These are phyloP conservation scores for Eustoma russellianum DNA, from an alignment of 257 asterid genomes.

Conservation along the genomic window DNA sequence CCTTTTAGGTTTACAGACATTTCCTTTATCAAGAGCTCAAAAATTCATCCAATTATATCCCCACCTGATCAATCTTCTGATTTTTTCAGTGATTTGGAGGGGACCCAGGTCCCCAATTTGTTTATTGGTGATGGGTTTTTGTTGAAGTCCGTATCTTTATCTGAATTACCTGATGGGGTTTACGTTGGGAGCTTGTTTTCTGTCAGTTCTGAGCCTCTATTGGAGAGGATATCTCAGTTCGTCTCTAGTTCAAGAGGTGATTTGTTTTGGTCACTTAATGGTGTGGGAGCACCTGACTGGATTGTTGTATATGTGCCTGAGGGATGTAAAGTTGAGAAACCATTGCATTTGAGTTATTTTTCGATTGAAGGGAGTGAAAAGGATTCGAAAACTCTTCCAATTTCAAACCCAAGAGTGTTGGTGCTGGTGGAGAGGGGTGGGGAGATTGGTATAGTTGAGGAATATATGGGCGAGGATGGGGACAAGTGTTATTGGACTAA, in stretches of 20 bases:
- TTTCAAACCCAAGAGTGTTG: slow-evolving; percentile 84
- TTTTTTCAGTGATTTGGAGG: slow-evolving; percentile 22
- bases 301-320: slow-evolving; percentile 69
- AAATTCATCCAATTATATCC: slow-evolving; percentile 43
- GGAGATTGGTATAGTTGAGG: slow-evolving; percentile 72
- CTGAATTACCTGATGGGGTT: slow-evolving; percentile 56
- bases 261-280: slow-evolving; percentile 82
- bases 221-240: slow-evolving; percentile 51
- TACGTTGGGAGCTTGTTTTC: slow-evolving; percentile 56
- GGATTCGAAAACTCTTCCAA: slow-evolving; percentile 49
- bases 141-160: slow-evolving; percentile 35
- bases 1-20: slow-evolving; percentile 78
- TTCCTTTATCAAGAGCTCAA: slow-evolving; percentile 63
- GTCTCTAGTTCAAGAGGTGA: slow-evolving; percentile 65
- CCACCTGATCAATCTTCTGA: slow-evolving; percentile 15
- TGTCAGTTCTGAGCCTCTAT: slow-evolving; percentile 34
- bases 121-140: slow-evolving; percentile 66
- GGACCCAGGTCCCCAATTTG: slow-evolving; percentile 39
- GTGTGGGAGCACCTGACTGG: slow-evolving; percentile 83
- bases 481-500: slow-evolving; percentile 70
- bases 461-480: slow-evolving; percentile 45
- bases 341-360: slow-evolving; percentile 53
- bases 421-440: slow-evolving; percentile 86
- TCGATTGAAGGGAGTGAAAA: slow-evolving; percentile 50
- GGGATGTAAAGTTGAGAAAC: slow-evolving; percentile 67